Base-by-base conservation (phyloP, 2,329 filamentous ascomycete genomes). In the Botrytis aclada region DNA sequence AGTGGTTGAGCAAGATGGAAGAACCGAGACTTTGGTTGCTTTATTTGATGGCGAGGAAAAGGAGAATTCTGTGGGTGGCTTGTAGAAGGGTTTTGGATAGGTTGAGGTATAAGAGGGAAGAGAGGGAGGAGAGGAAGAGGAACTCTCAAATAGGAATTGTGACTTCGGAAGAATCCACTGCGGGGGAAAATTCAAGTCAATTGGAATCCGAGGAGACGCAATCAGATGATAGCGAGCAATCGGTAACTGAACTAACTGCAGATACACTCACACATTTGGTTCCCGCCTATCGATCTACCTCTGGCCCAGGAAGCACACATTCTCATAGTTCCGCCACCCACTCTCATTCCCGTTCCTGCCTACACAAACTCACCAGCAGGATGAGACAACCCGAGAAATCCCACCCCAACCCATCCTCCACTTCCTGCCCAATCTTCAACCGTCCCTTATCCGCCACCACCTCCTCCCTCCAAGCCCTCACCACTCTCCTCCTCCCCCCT, bases 1-100 rank as follows among this genome's bases (percentile, higher is more conserved):
- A 76, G 18, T 77, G 76, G 75, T 56, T 78, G 64, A 69, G 75
- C n/a, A 70, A 74, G n/a, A 76, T 78, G 74, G 73, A 74, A 39
- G 76, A 76, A 43, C 75, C 76, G 34, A 71, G 77, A 32, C 70
- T 75, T 7, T 77, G 76, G 76, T 54, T 77, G 32, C 58, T 77
- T 12, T 78, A 76, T 71, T 67, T 77, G 58, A 77, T 78, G 75
- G 75, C 76, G 16, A 75, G 76, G 54, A 41, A 76, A 43, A 74
- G 75, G 47, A 73, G 76, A n/a, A 78, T 78, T 39, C 61, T 77
- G 32, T 74, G 73, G 69, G 72, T 74, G 32, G 76, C 74, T 66
- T 66, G 70, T 4, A 47, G 54, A 43, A 74, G 58, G 62, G 69
- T 77, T 2, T 22, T 74, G 41, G 62, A 58, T 43, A 65, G 74